Evolutionary conservation across 129 eudicot genomes (phyloP).

Genomic region (Pulicaria dysenterica): DNA sequence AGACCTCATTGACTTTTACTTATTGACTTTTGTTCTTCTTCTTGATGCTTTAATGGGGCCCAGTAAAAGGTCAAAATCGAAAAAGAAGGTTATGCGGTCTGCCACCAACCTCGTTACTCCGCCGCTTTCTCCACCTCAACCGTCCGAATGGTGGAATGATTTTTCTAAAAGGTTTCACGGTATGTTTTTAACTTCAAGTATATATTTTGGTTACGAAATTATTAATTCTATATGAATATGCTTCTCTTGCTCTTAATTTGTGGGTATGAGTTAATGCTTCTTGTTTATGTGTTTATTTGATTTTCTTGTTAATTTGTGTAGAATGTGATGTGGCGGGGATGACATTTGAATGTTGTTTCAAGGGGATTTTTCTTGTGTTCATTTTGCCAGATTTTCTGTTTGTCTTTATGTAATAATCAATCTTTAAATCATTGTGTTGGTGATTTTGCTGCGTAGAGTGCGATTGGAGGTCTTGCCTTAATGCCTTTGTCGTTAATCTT

Average conservation of each 20-base stretch:
- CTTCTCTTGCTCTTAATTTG: constrained; percentile 25
- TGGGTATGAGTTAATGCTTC: constrained; percentile 19
- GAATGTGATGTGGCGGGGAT: constrained; percentile 27
- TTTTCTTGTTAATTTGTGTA: constrained; percentile 14
- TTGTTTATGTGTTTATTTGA: constrained; percentile 14
- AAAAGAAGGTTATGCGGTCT: constrained; percentile 25
- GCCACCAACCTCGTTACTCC: constrained; percentile 29
- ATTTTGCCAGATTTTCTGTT: neutral
- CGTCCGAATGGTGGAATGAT: constrained; percentile 62
- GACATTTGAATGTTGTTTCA: constrained; percentile 3
- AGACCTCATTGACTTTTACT: constrained; percentile 12
- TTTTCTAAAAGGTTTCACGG: constrained; percentile 60
- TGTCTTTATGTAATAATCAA: constrained; percentile 18
- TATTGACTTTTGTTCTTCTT: constrained; percentile 26
- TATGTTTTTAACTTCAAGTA: constrained; percentile 25
- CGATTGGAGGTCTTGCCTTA: neutral
- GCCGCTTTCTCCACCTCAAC: constrained; percentile 27
- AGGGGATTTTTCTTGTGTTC: constrained; percentile 18
- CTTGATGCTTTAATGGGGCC: constrained; percentile 49
- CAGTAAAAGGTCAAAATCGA: constrained; percentile 40
- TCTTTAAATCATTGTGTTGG: constrained; percentile 17
- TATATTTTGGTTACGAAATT: no score
- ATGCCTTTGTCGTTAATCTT: constrained; percentile 3
- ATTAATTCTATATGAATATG: neutral
- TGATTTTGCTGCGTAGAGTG: constrained; percentile 19